phyloP scores from a whole-genome alignment of 2,329 filamentous ascomycete genomes.

The Botrytis galanthina region DNA sequence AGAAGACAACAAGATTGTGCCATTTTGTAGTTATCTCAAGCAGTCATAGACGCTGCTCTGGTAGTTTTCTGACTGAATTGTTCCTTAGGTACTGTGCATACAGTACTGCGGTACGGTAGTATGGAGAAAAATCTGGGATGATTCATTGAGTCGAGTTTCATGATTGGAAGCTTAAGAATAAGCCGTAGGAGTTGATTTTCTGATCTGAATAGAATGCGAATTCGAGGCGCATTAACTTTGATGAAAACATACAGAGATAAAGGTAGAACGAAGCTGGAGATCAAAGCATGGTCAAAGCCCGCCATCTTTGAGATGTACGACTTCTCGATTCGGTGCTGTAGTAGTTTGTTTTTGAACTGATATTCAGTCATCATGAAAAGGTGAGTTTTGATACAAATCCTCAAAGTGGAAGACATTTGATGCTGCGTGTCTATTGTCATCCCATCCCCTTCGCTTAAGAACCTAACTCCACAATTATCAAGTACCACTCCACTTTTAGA shows the following conservation, averaged over 20 bases:
- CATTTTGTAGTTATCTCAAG: background rate
- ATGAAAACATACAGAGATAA: background rate
- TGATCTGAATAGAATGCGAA: background rate
- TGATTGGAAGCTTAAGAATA: background rate
- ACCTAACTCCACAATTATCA: background rate
- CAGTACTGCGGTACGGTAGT: background rate
- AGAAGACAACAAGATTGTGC: background rate
- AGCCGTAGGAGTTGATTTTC: background rate
- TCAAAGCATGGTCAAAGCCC: background rate
- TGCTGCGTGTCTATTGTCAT: background rate
- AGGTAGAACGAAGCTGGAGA: background rate
- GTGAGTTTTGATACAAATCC: background rate
- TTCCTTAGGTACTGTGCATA: background rate
- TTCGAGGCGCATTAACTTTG: background rate
- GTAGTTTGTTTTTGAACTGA: background rate
- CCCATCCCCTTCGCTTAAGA: background rate
- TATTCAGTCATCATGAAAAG: background rate
- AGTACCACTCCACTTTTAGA: background rate
- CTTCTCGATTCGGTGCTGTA: background rate
- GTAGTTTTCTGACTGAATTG: background rate
- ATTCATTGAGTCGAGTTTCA: background rate
- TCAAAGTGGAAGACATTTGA: background rate
- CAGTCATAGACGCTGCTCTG: background rate
- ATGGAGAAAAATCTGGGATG: background rate
- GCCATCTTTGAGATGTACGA: background rate